Evolutionary conservation across 106 monocot species (phyloP).

Genomic region (Triglochin maritima): DNA sequence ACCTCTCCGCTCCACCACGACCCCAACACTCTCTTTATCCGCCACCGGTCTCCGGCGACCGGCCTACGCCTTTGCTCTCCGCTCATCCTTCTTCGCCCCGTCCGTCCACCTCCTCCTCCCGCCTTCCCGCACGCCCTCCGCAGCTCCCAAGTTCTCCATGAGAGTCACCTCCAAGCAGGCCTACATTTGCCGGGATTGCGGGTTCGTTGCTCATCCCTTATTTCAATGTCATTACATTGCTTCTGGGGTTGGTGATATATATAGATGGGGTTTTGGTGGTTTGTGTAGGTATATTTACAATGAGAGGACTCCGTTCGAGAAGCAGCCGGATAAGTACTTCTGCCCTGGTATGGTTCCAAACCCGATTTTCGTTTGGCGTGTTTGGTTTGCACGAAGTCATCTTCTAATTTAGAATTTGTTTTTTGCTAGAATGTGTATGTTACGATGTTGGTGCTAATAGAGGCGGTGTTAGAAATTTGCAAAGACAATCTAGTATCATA

Average conservation of each 20-base stretch:
- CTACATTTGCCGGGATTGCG: slow-evolving; percentile 77
- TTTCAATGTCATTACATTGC: not conserved
- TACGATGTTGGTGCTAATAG: too few relatives aligned
- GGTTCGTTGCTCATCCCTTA: slow-evolving; percentile 19
- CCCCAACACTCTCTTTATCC: not conserved
- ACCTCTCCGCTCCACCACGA: slow-evolving; percentile 16
- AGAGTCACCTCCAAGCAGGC: slow-evolving; percentile 37
- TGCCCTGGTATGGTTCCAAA: slow-evolving; percentile 47
- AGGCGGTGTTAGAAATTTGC: too few relatives aligned
- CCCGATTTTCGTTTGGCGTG: not conserved
- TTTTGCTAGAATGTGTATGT: too few relatives aligned
- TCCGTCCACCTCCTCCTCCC: slow-evolving; percentile 37
- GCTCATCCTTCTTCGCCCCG: slow-evolving; percentile 60
- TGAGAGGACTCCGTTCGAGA: slow-evolving; percentile 89
- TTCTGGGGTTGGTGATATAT: not conserved
- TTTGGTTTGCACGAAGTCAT: not conserved
- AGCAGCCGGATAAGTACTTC: slow-evolving; percentile 82
- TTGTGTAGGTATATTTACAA: slow-evolving; percentile 82
- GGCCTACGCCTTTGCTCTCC: slow-evolving; percentile 27
- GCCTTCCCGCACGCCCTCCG: slow-evolving; percentile 38
- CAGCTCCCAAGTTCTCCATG: slow-evolving; percentile 25
- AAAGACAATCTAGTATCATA: too few relatives aligned
- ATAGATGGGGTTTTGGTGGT: not conserved
- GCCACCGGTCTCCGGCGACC: not conserved
- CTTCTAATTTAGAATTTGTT: too few relatives aligned